These are phyloP conservation scores for Clonostachys chloroleuca DNA, from an alignment of 2,329 filamentous ascomycete genomes.

Conservation along the genomic window DNA sequence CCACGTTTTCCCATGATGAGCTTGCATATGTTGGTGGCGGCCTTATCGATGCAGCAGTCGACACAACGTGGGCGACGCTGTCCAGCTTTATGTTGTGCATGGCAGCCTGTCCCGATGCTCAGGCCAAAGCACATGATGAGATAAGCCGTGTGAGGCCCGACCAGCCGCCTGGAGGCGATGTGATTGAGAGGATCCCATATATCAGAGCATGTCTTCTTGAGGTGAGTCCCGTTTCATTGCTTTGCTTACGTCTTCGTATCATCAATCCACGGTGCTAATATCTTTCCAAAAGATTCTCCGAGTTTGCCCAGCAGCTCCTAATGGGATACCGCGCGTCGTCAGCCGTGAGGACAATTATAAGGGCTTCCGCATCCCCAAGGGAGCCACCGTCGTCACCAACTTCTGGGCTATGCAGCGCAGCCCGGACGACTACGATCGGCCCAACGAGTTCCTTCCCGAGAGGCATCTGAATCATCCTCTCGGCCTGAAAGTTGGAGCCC, in stretches of 20 bases:
- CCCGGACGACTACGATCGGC: conserved; percentile 1
- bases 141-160: not conserved
- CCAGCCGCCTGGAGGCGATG: not conserved
- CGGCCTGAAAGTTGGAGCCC: conserved; percentile 5
- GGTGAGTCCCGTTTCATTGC: not conserved
- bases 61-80: not conserved
- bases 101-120: not conserved
- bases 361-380: conserved; percentile 18
- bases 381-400: conserved; percentile 62
- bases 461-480: conserved; percentile 6
- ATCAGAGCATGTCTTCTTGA: not conserved
- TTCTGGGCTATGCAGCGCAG: conserved; percentile 2
- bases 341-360: conserved; percentile 1
- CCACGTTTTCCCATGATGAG: not conserved
- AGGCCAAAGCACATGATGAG: not conserved
- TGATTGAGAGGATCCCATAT: not conserved
- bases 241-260: too few relatives aligned
- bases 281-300: not conserved
- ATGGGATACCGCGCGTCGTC: not conserved
- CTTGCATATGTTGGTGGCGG: not conserved
- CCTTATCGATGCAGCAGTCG: not conserved
- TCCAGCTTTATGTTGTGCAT: not conserved
- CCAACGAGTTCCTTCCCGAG: conserved; percentile 2
- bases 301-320: not conserved
- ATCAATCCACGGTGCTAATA: too few relatives aligned